Base-by-base conservation (phyloP, 2,329 filamentous ascomycete genomes). In the Trichoderma breve region DNA sequence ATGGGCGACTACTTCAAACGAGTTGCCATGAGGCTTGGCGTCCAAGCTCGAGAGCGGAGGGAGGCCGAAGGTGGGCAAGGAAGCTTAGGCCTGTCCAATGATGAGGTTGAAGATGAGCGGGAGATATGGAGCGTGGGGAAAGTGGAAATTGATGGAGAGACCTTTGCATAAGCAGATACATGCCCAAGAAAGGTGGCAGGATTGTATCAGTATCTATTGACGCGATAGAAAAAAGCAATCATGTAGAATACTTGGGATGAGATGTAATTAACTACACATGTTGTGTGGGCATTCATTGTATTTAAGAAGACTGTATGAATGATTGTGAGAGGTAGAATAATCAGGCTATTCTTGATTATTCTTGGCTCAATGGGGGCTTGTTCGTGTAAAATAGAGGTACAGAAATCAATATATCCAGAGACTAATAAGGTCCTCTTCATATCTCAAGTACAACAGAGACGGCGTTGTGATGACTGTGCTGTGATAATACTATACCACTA, bases 1-100 rank as follows among this genome's bases (percentile, higher is more conserved):
- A 98, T 99, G 92, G 88, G 91, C 72, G 96, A 99, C 81, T 99
- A 99, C 84, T 98, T 98, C 84, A 97, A 97, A 86, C 87, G 96
- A 55, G 93, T 99, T 74, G 94, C 94, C 1, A 81, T 95, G 78
- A 89, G 95, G 76, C 83, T 98, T 24, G 95, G 93, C n/a, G 88
- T 86, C 21, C 96, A 98, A 81, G 94, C 93, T 2, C 88, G 94
- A 74, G 96, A 99, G 84, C 88, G 96, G 76, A 92, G 90, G 78
- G 95, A 97, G 76, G 96, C 96, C 0, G 95, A 98, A 80, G 95
- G 95, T 73, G 96, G 95, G 8, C 88, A 91, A 72, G 95, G 95
- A 61, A 94, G 94, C 0, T 80, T 98, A 64, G 95, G 95, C 0
- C 81, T 99, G 77, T 93, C 92, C 39, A 94, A 93, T 79, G 96